Evolutionary conservation across 2,329 filamentous ascomycete genomes (phyloP), one percentile per base, ranked within the genome.

Genomic region (Ophiostoma ips): DNA sequence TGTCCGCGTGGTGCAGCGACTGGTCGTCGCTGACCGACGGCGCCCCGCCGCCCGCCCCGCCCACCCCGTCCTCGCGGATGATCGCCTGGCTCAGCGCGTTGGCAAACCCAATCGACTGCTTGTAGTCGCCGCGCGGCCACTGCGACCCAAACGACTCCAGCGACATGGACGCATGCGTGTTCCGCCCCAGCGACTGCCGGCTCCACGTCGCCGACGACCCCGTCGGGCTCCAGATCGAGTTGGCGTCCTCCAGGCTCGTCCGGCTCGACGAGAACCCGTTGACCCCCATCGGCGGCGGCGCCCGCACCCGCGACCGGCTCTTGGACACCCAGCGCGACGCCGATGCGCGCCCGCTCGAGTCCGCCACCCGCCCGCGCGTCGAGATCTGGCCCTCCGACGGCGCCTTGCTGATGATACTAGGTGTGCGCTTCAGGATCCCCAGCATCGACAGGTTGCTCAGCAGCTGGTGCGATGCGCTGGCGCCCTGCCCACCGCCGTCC

Each of bases 1-100:
- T 21, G 15, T 70, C 69, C 45, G 72, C 72, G 19, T 30, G 33
- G 44, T 37, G 18, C 33, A 79, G 66, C 11, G 51, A 51, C 50
- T 52, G 49, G 24, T 54, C 55, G 48, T 56, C 56, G 40, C 50
- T 53, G 12, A 73, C 70, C 60, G 66, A 78, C 3, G 68, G 65
- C 3, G 68, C 65, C 3, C 62, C 63, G 55, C 63, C 67, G 5
- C 24, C 35, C 63, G 55, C 63, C 67, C 9, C 24, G 21, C 55
- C 70, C 66, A 18, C 47, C 40, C 71, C 72, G 59, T 94, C 87
- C 59, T 95, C 90, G 5, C 92, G 84, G 57, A 95, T 95, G 56
- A 96, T 98, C 34, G 90, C 90, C 63, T 96, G 90, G 59, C 88
- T 95, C 11, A 98, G 73, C 4, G 92, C 92, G 63, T 95, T 96